A percentile compares a stretch with the other conserved stretches of the same genome.
phyloP scores from a whole-genome alignment of 768 basidiomycete genomes.

The Mycena albidolilacea region DNA sequence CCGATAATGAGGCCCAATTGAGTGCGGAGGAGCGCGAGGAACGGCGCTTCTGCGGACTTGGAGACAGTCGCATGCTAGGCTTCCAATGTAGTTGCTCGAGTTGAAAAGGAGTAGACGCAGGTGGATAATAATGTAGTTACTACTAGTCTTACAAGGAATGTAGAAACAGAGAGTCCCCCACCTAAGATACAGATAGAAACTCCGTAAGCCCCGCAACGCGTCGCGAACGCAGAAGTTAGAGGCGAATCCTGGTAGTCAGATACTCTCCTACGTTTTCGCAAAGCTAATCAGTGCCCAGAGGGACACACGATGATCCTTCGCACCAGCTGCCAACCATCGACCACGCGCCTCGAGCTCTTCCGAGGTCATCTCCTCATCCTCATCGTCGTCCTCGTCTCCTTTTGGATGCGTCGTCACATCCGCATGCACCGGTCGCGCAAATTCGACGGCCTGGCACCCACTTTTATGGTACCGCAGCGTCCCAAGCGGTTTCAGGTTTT shows the following conservation, averaged over 20 bases:
- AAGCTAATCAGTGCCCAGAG: constrained; percentile 80
- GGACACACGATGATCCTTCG: constrained; percentile 79
- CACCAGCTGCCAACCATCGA: constrained; percentile 77
- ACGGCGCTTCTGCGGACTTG: constrained; percentile 82
- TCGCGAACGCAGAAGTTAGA: not conserved
- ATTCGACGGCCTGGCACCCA: constrained; percentile 81
- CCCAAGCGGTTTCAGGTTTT: constrained; percentile 86
- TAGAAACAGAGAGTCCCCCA: not conserved
- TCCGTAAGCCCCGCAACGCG: too few relatives aligned
- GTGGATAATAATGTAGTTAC: not conserved
- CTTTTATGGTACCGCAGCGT: constrained; percentile 87
- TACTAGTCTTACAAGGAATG: not conserved
- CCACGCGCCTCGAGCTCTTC: constrained; percentile 60
- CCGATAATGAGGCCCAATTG: constrained; percentile 60
- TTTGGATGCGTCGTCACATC: constrained; percentile 43
- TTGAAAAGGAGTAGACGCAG: constrained; percentile 49
- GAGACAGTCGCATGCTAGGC: constrained; percentile 82
- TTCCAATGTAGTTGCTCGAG: constrained; percentile 97
- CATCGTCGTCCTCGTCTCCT: constrained; percentile 50
- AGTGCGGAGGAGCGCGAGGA: constrained; percentile 78
- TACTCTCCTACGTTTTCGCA: constrained; percentile 44
- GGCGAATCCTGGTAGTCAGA: too few relatives aligned
- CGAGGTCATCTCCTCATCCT: constrained; percentile 68
- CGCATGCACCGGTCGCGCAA: constrained; percentile 59
- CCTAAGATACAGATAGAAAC: too few relatives aligned